Percentiles rank a stretch among this genome's conserved stretches.
phyloP scores from a whole-genome alignment of 441 rosid species.

The Croton setiger region DNA sequence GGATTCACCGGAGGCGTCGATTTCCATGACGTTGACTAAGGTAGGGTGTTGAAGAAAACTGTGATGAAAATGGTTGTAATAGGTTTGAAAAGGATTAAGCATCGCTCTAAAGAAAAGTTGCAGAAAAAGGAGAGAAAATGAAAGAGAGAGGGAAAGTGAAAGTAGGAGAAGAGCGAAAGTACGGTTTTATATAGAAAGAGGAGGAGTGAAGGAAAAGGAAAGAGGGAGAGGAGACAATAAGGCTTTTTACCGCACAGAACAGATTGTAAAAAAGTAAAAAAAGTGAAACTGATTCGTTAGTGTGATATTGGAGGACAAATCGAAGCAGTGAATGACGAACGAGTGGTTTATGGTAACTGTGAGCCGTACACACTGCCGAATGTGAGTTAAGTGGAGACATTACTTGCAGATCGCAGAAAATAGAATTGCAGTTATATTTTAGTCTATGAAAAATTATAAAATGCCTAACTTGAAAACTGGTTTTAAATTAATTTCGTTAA shows the following conservation, averaged over 20 bases:
- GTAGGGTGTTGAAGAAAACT: constrained; percentile 16
- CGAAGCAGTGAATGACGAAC: not conserved
- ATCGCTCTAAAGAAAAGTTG: constrained; percentile 4
- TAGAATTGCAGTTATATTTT: too few relatives aligned
- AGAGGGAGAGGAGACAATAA: not conserved
- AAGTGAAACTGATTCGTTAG: not conserved
- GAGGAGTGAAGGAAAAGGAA: constrained; percentile 2
- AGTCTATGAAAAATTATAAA: too few relatives aligned
- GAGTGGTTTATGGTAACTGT: not conserved
- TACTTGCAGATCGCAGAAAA: too few relatives aligned
- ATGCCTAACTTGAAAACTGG: too few relatives aligned
- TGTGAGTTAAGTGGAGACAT: not conserved
- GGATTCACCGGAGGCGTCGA: constrained; percentile 20
- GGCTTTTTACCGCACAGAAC: not conserved
- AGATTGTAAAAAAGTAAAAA: constrained; percentile 1
- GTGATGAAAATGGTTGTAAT: not conserved
- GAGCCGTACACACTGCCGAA: not conserved
- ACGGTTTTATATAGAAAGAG: not conserved
- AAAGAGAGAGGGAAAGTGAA: not conserved
- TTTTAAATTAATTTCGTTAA: too few relatives aligned
- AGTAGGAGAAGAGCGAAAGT: not conserved
- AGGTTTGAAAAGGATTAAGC: constrained; percentile 27
- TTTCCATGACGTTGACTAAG: constrained; percentile 22
- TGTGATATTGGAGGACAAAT: not conserved
- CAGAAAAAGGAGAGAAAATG: not conserved